phyloP scores from a whole-genome alignment of 129 eudicot genomes.

The Flaveria ramosissima region DNA sequence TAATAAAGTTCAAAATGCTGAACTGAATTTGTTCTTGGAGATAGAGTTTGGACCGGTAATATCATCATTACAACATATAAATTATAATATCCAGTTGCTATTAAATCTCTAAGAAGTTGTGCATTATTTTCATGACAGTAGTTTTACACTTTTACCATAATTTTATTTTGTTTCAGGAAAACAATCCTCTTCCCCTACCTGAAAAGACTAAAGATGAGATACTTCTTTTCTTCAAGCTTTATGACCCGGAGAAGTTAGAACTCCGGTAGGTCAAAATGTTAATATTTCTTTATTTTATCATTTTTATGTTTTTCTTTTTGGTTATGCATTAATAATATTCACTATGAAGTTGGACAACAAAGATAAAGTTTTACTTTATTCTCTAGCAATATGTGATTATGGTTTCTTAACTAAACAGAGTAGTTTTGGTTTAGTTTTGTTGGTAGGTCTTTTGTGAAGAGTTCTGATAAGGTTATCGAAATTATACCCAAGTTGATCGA shows the following conservation, averaged over 20 bases:
- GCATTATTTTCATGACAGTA: neutral
- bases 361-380: neutral
- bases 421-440: constrained; percentile 46
- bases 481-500: constrained; percentile 59
- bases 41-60: constrained; percentile 75
- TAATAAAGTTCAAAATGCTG: constrained; percentile 80
- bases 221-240: constrained; percentile 23
- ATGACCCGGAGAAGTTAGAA: constrained; percentile 16
- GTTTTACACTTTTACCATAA: neutral
- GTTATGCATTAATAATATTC: neutral
- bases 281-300: neutral
- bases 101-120: neutral
- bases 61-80: neutral
- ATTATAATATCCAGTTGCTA: neutral
- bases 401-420: neutral
- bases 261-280: constrained; percentile 3
- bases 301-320: neutral
- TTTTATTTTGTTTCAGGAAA: neutral
- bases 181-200: constrained; percentile 12
- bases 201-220: constrained; percentile 8
- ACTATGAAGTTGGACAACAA: neutral
- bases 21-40: constrained; percentile 89
- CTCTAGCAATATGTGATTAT: no score
- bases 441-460: constrained; percentile 75
- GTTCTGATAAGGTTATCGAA: constrained; percentile 56